These are phyloP conservation scores for Naganishia friedmannii DNA, from an alignment of 768 basidiomycete genomes.

Conservation along the genomic window DNA sequence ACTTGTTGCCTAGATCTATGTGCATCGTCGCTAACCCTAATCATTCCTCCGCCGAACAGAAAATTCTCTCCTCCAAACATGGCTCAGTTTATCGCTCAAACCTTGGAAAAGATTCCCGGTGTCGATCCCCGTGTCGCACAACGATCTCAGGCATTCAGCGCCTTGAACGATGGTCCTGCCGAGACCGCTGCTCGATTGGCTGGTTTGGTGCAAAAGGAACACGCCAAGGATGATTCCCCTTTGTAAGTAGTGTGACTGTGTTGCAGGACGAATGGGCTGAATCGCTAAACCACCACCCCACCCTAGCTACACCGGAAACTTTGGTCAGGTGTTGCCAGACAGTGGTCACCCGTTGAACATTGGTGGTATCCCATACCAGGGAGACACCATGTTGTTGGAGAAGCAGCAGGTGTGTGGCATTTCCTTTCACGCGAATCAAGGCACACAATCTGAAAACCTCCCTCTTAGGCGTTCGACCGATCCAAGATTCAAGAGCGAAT, in stretches of 20 bases:
- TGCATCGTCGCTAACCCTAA: neutral
- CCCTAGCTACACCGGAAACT: conserved; percentile 42
- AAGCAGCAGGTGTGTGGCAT: conserved; percentile 39
- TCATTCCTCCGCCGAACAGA: neutral
- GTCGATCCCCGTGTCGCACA: conserved; percentile 47
- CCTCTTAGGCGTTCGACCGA: conserved; percentile 40
- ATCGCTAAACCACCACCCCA: neutral
- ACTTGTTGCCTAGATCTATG: too few species aligned
- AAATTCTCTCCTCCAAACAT: conserved; percentile 6
- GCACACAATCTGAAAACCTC: neutral
- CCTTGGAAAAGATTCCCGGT: conserved; percentile 41
- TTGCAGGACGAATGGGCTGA: neutral
- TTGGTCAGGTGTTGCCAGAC: conserved; percentile 48
- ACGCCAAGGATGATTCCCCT: conserved; percentile 42
- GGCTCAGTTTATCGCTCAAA: conserved; percentile 37
- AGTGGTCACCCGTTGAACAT: conserved; percentile 44
- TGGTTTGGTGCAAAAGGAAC: conserved; percentile 38
- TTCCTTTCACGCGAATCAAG: neutral
- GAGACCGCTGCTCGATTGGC: conserved; percentile 43
- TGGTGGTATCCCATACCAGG: conserved; percentile 46
- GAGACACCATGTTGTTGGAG: conserved; percentile 46
- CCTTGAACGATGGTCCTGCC: conserved; percentile 49
- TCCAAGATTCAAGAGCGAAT: conserved; percentile 46
- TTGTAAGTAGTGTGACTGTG: conserved; percentile 18
- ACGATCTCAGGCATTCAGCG: conserved; percentile 42